Evolutionary conservation across 2,329 filamentous ascomycete species (phyloP).

Genomic region (Aureobasidium sp.): DNA sequence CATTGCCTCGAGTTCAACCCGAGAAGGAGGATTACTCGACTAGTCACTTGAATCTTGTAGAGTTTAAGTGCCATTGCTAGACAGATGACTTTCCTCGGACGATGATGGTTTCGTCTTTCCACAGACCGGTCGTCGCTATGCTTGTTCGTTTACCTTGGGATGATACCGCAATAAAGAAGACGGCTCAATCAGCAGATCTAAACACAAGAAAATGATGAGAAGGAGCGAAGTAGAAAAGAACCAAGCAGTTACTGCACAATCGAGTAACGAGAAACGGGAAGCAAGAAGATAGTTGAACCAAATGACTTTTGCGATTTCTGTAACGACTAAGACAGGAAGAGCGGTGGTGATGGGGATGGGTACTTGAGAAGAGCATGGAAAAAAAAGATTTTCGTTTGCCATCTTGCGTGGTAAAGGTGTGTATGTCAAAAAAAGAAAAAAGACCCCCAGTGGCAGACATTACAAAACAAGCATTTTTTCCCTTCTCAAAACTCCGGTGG

Average conservation of each 20-base stretch:
- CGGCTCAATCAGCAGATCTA: neutral
- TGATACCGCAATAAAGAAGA: neutral
- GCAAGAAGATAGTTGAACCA: neutral
- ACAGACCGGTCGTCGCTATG: too few species aligned
- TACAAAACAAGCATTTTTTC: slow-evolving; percentile 8
- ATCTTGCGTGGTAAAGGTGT: slow-evolving; percentile 3
- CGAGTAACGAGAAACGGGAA: too few species aligned
- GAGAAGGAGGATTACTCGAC: too few species aligned
- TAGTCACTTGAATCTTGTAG: too few species aligned
- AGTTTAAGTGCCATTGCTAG: too few species aligned
- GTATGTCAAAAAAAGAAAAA: slow-evolving; percentile 2
- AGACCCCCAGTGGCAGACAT: neutral
- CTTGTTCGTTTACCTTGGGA: too few species aligned
- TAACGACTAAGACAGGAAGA: slow-evolving; percentile 3
- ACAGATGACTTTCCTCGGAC: too few species aligned
- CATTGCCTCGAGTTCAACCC: too few species aligned
- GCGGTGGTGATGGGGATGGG: neutral
- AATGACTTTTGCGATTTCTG: slow-evolving; percentile 4
- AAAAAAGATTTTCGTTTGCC: neutral
- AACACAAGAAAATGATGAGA: neutral
- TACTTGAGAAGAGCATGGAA: neutral
- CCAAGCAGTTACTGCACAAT: too few species aligned
- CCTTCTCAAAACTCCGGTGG: slow-evolving; percentile 1
- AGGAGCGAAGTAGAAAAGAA: neutral
- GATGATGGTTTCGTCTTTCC: too few species aligned